Base-by-base conservation (phyloP, 2,329 filamentous ascomycete species). In the Chrysoporthe deuterocubensis region DNA sequence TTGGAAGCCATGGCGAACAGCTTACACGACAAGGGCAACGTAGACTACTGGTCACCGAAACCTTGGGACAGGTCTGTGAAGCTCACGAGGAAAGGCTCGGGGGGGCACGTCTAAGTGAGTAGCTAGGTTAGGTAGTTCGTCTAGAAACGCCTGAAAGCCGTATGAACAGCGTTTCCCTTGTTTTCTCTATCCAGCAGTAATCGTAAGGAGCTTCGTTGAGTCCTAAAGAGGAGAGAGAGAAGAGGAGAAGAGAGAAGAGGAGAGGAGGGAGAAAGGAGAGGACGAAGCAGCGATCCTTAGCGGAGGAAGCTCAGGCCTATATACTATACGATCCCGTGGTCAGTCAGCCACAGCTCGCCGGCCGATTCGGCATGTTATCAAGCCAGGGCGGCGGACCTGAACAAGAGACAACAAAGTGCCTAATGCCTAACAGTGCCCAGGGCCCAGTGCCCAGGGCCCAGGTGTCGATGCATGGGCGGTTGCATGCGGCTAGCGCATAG, bases 291-390 rank as follows among this genome's bases (percentile, higher is more conserved):
- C 48, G 14, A 52, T 52, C 48, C 14, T 7, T 21, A 54, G 50
- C 14, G 50, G 50, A 54, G 61, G 37, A 44, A 60, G 52, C 50
- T n/a, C 13, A 43, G 44, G 44, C 62, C 21, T 64, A 69, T 69
- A 64, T 16, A 54, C 50, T 32, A 54, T 6, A 54, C 26, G 32
- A 54, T 62, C 65, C 56, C 59, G 44, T 63, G 42, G 68, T 43
- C 65, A 65, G 68, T 43, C 65, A 65, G 68, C 68, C 68, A 67
- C 52, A 34, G 26, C 65, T 60, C 65, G 61, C 64, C 64, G 67
- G 60, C 56, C 42, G 66, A 26, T 62, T 60, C 66, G 65, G 68
- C 65, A 63, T 34, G 65, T 61, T 63, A 66, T 69, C 67, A 63
- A 40, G 44, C 63, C 64, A 56, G 59, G 43, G 37, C 43, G 43